Evolutionary conservation across 1,284 basidiomycete genomes (phyloP), one percentile per base, ranked within the genome.

Genomic region (Pseudomicrostroma phylloplanum): DNA sequence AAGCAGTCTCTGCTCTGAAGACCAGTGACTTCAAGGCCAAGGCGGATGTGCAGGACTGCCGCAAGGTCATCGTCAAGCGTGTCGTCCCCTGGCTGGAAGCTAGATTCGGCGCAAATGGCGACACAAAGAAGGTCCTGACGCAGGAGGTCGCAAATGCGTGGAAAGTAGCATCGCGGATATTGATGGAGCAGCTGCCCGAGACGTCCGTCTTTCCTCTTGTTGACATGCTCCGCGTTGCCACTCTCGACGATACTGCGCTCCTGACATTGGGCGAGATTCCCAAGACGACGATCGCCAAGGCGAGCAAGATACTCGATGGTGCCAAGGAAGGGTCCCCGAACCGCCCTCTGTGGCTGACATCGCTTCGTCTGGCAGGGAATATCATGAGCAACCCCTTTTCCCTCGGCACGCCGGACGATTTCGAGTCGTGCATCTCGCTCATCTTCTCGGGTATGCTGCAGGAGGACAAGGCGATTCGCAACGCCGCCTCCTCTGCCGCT

Each of bases 1-100:
- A 85, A 1, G 88, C 87, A 76, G 82, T 91, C 51, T 84, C 87
- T 57, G 77, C 81, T 0, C 72, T 81, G 0, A 58, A 80, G 1
- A 61, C 81, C 9, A 65, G 57, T 65, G 67, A 26, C 61, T 72
- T 72, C 23, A 55, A 67, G 0, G 68, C 71, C n/a, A 69, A 72
- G 42, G 67, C 64, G 1, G 69, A 74, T 49, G 58, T 74, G 0
- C 61, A 70, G 43, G 61, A 59, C 1, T 61, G 67, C 30, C 65
- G 78, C 8, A 80, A 83, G 49, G 81, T 83, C 17, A 86, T 89
- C 81, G 90, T 39, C 76, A 36, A 55, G 6, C 39, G 1, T 6
- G 59, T 66, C 59, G 61, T 72, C 8, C 64, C 70, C 1, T 68
- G 60, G 62, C 62, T 72, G 42, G 63, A 72, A 43, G 46, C 60